These are phyloP conservation scores for Claviceps arundinis DNA, from an alignment of 2,329 filamentous ascomycete species.

Conservation along the genomic window DNA sequence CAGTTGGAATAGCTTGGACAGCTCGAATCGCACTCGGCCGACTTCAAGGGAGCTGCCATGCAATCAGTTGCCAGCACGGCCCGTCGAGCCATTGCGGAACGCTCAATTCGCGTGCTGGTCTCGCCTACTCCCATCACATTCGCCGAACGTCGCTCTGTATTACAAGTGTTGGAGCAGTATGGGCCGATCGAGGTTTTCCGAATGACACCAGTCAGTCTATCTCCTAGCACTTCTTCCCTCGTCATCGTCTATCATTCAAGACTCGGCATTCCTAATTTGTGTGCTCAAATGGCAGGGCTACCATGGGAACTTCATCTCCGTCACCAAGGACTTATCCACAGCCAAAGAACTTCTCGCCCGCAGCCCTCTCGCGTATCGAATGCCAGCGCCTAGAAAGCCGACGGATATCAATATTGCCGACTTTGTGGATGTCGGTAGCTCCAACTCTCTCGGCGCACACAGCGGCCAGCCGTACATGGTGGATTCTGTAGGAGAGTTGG, in stretches of 20 bases:
- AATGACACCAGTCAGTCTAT: conserved; percentile 12
- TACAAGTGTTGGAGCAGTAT: conserved; percentile 36
- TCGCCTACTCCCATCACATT: conserved; percentile 37
- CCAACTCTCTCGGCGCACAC: conserved; percentile 5
- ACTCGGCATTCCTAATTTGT: not conserved
- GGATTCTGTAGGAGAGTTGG: not conserved
- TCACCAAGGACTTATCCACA: conserved; percentile 27
- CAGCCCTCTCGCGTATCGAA: conserved; percentile 35
- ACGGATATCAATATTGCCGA: conserved; percentile 22
- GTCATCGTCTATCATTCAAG: not conserved
- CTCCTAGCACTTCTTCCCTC: not conserved
- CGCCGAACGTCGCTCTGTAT: conserved; percentile 40
- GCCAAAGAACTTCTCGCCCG: conserved; percentile 25
- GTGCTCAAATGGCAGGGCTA: conserved; percentile 24
- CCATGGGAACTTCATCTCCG: conserved; percentile 35
- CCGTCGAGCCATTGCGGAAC: conserved; percentile 15
- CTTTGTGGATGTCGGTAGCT: conserved; percentile 11
- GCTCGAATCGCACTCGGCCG: not conserved
- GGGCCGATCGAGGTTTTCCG: conserved; percentile 40
- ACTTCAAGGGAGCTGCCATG: conserved; percentile 1
- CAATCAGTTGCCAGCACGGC: conserved; percentile 5
- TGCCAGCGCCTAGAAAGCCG: conserved; percentile 17
- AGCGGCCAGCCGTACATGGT: conserved; percentile 1
- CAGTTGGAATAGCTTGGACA: too few relatives aligned
- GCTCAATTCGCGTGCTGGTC: conserved; percentile 36